These are phyloP conservation scores for Eucalyptus melliodora DNA, from an alignment of 345 rosid species.

Conservation along the genomic window DNA sequence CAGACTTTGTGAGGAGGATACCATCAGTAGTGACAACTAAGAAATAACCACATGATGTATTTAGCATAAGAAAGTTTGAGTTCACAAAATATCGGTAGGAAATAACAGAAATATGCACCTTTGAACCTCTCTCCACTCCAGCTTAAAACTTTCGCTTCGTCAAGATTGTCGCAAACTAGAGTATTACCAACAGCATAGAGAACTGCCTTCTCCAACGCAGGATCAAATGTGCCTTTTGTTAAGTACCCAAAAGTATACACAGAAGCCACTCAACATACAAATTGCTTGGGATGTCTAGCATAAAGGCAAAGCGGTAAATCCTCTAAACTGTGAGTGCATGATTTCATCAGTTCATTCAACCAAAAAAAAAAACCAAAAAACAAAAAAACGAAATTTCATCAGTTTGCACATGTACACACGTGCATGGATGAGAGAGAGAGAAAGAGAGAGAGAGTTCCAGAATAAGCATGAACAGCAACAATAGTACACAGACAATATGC, in stretches of 20 bases:
- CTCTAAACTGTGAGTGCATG: not conserved
- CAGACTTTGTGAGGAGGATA: conserved; percentile 81
- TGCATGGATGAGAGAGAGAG: not conserved
- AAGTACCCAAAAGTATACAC: conserved; percentile 26
- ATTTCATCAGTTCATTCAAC: not conserved
- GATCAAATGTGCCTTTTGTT: conserved; percentile 69
- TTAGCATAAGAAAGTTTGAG: not conserved
- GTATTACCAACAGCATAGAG: conserved; percentile 97
- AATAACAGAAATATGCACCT: conserved; percentile 28
- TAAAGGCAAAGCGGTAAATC: not conserved
- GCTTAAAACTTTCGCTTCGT: conserved; percentile 88
- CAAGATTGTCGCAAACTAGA: conserved; percentile 91
- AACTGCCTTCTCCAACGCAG: conserved; percentile 81
- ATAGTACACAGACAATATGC: not conserved
- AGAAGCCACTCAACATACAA: not conserved
- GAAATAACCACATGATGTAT: not conserved
- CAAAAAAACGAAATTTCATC: not conserved
- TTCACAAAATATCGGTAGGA: not conserved
- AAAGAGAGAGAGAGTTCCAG: not conserved
- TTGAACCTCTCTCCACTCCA: conserved; percentile 92
- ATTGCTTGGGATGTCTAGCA: not conserved
- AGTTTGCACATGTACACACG: not conserved
- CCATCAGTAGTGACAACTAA: conserved; percentile 98
- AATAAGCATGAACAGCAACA: not conserved
- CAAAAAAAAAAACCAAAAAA: too few relatives aligned